Conservation (phyloP, 441 rosid genomes). For the Omphalea diandra region DNA sequence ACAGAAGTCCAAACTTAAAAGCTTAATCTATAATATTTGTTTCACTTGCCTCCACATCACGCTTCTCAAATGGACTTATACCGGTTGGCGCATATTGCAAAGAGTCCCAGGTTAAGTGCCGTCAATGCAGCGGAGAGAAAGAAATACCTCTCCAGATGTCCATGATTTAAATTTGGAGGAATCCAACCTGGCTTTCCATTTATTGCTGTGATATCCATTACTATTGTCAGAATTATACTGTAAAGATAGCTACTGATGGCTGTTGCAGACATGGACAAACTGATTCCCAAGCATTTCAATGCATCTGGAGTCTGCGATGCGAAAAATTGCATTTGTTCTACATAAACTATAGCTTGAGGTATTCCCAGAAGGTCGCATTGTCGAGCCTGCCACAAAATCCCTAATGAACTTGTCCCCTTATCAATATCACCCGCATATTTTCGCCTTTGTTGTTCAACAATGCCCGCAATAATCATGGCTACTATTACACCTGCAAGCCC, state of each 20-base stretch:
- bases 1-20: not conserved
- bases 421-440: conserved; percentile 14
- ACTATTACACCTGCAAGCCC: conserved; percentile 39
- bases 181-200: conserved; percentile 42
- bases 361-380: conserved; percentile 35
- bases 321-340: conserved; percentile 43
- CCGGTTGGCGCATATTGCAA: conserved; percentile 16
- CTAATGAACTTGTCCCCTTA: conserved; percentile 30
- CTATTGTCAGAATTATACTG: conserved; percentile 35
- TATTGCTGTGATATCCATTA: conserved; percentile 31
- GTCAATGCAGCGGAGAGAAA: conserved; percentile 32
- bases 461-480: conserved; percentile 33
- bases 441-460: conserved; percentile 36
- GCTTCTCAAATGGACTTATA: conserved; percentile 26
- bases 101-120: conserved; percentile 22
- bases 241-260: conserved; percentile 32
- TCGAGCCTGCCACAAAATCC: conserved; percentile 47
- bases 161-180: conserved; percentile 33
- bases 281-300: conserved; percentile 38
- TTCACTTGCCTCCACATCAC: conserved; percentile 3
- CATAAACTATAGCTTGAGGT: conserved; percentile 35
- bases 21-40: not conserved
- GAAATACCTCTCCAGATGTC: conserved; percentile 42
- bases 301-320: conserved; percentile 36
- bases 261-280: conserved; percentile 38